phyloP scores from a whole-genome alignment of 2,329 filamentous ascomycete species.

The Septoria linicola region DNA sequence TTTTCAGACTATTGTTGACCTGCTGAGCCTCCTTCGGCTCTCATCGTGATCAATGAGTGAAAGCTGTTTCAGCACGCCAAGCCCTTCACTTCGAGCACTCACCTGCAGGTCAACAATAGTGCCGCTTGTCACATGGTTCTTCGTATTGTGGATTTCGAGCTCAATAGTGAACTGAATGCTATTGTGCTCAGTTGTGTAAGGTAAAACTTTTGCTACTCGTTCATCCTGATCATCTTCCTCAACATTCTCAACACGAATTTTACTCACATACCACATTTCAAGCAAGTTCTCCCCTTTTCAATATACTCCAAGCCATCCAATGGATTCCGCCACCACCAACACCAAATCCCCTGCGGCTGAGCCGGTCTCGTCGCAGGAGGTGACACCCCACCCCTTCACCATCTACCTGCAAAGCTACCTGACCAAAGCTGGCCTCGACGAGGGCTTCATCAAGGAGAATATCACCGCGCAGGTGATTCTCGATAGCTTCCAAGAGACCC shows the following conservation, averaged over 20 bases:
- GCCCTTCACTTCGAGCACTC: no score
- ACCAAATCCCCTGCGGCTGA: background rate
- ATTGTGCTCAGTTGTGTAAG: no score
- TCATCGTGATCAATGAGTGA: no score
- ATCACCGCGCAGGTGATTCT: background rate
- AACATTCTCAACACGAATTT: background rate
- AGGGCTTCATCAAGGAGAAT: constrained; percentile 2
- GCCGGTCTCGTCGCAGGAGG: constrained; percentile 5
- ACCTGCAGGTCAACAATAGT: no score
- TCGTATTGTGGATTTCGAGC: no score
- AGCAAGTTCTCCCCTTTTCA: background rate
- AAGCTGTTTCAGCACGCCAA: no score
- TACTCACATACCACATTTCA: background rate
- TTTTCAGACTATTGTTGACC: no score
- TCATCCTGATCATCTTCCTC: background rate
- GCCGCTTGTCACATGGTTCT: no score
- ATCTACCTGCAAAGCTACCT: constrained; percentile 2
- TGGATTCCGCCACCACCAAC: background rate
- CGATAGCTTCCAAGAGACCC: background rate
- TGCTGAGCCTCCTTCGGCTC: no score
- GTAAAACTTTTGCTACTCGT: no score
- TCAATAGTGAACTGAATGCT: no score
- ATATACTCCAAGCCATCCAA: constrained; percentile 1
- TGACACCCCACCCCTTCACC: background rate
- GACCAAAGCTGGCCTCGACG: constrained; percentile 1